Evolutionary conservation across 139 green algal genomes (phyloP).

Genomic region (Asterochloris erici): DNA sequence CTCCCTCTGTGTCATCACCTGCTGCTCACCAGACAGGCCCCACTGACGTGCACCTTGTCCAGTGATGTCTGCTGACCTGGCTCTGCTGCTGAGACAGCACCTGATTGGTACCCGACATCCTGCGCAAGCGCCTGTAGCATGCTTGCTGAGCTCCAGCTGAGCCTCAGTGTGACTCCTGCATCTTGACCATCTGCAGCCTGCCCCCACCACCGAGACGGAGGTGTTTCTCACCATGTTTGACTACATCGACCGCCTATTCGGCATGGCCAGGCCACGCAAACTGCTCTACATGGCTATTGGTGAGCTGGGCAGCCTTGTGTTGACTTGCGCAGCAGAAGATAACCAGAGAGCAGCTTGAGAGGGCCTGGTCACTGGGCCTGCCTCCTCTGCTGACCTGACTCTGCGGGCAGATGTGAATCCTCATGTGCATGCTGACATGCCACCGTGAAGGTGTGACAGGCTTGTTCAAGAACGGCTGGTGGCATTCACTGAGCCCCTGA

Average conservation of each 20-base stretch:
- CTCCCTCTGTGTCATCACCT: too few species aligned
- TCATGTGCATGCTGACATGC: neutral
- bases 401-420: neutral
- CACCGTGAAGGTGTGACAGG: too few species aligned
- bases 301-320: constrained; percentile 30
- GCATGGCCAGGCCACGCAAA: constrained; percentile 93
- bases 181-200: constrained; percentile 40
- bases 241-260: constrained; percentile 98
- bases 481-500: neutral
- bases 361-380: too few species aligned
- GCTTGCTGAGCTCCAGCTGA: neutral
- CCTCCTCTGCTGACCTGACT: neutral
- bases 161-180: neutral
- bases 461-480: neutral
- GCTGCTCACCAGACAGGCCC: too few species aligned
- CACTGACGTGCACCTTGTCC: too few species aligned
- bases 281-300: constrained; percentile 99
- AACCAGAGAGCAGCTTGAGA: too few species aligned
- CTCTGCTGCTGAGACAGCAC: too few species aligned
- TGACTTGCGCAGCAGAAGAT: neutral
- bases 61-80: too few species aligned
- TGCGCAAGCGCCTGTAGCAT: neutral
- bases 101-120: neutral
- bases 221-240: constrained; percentile 99
- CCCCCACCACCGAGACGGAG: constrained; percentile 91